Base-by-base conservation (phyloP, 78 protist genomes). In the Ministeria vibrans region DNA sequence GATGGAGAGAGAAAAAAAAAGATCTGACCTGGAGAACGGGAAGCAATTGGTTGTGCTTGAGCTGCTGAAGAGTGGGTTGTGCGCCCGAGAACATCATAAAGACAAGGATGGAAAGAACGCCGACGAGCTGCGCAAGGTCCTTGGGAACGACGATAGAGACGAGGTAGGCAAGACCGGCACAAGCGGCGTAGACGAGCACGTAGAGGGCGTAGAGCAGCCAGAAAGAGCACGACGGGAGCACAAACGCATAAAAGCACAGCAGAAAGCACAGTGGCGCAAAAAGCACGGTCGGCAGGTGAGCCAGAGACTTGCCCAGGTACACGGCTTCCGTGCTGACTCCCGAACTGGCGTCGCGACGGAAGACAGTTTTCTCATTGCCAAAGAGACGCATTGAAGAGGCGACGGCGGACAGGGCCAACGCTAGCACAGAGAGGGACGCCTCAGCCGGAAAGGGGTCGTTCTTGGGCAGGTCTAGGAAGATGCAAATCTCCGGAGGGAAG, bases 141-240 rank as follows among this genome's bases (percentile, higher is more conserved):
- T 13, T 7, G 9, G 75, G 41, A 42, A 80, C 49, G 20, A 80
- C 30, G 32, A 71, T 66, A 15, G 69, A 46, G 34, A 66, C 59
- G 25, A 64, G 39, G n/a, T 71, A 71, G 28, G 51, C 73, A 44
- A 80, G 32, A 5, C 83, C 82, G 44, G 82, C 41, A 13, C 77
- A 68, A 4, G 73, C 83, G 30, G 46, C 18, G 39, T 7, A 71
- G 39, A 30, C 32, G 20, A 36, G 36, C 44, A 80, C 7, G 30
- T 30, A 43, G 69, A 66, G 32, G 11, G 22, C 34, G 44, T 11
- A 15, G 59, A 43, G 32, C 42, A 43, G 27, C 77, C 18, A 18
- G 22, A 11, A 6, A n/a, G 20, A 30, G 4, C 20, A n/a, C 23
- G 41, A n/a, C 22, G 77, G 83, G 61, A 11, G 28, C 28, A 64